Evolutionary conservation across 2,329 filamentous ascomycete genomes (phyloP).

Genomic region (Lecanosticta acicola): DNA sequence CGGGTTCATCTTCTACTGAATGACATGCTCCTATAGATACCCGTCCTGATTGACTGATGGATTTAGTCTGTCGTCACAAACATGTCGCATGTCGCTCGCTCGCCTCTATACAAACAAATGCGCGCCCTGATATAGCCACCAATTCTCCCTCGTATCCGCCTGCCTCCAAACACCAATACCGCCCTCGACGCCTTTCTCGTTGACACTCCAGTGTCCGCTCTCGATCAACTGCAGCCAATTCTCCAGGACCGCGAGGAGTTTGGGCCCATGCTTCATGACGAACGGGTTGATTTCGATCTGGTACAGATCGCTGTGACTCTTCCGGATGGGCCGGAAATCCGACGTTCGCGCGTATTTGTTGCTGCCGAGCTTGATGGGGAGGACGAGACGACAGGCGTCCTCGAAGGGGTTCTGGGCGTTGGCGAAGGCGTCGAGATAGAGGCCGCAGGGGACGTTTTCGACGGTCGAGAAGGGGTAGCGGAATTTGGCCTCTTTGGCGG

Average conservation of each 20-base stretch:
- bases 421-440: conserved; percentile 32
- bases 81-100: not conserved
- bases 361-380: conserved; percentile 29
- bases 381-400: conserved; percentile 30
- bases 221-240: conserved; percentile 31
- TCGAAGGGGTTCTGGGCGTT: conserved; percentile 33
- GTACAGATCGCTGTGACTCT: conserved; percentile 30
- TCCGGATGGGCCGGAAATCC: conserved; percentile 27
- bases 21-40: too few relatives aligned
- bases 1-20: too few relatives aligned
- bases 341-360: conserved; percentile 29
- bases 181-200: conserved; percentile 29
- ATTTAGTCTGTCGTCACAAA: too few relatives aligned
- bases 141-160: conserved; percentile 31
- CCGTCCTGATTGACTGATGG: too few relatives aligned
- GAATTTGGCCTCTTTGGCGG: conserved; percentile 32
- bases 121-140: conserved; percentile 31
- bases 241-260: conserved; percentile 30
- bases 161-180: conserved; percentile 30
- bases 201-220: conserved; percentile 31
- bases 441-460: conserved; percentile 30
- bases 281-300: conserved; percentile 32
- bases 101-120: conserved; percentile 19
- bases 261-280: conserved; percentile 31
- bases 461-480: conserved; percentile 31